Base-by-base conservation (phyloP, 2,329 filamentous ascomycete species). In the Raffaelea deltoideospora region DNA sequence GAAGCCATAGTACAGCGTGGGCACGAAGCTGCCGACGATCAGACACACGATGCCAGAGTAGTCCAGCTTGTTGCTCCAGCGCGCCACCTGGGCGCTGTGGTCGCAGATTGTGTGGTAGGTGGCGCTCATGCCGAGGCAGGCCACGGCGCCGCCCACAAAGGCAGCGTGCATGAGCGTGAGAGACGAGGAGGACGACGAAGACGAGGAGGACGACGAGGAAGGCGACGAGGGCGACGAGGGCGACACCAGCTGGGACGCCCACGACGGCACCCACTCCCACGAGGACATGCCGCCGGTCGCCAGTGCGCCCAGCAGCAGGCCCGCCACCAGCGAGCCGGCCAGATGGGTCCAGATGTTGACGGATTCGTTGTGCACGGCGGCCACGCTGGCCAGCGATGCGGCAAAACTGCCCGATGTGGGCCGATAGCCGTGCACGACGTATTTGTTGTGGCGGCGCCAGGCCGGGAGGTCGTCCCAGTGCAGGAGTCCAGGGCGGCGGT, bases 1-100 rank as follows among this genome's bases (percentile, higher is more conserved):
- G 54, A 93, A 85, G 4, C 79, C 86, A 55, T 92, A 94, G 56
- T 84, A 90, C 41, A 98, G 57, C 34, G 82, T 80, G 3, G 90
- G 87, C 32, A 96, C 73, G 52, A 88, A 94, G 53, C 80, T 88
- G 7, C 90, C 90, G 46, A 88, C 82, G 41, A 96, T 96, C 46
- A 98, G 62, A 34, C 78, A 73, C 22, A 96, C 83, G 47, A 98
- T 98, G 7, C 90, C 90, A 5, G 88, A 73, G 54, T 98, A 96
- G 54, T 98, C 90, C 39, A 96, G 62, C 55, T 93, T 84, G 54
- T 96, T 96, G 10, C 87, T 87, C 64, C 85, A 82, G 43, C 72
- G 77, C 3, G 80, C 76, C 13, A 95, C 83, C 2, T 59, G 58
- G 27, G 75, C 72, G 15, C 82, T 90, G 56, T 98, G 90, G 46